Evolutionary conservation across 768 basidiomycete genomes (phyloP).

Genomic region (Lactifluus pinguis): DNA sequence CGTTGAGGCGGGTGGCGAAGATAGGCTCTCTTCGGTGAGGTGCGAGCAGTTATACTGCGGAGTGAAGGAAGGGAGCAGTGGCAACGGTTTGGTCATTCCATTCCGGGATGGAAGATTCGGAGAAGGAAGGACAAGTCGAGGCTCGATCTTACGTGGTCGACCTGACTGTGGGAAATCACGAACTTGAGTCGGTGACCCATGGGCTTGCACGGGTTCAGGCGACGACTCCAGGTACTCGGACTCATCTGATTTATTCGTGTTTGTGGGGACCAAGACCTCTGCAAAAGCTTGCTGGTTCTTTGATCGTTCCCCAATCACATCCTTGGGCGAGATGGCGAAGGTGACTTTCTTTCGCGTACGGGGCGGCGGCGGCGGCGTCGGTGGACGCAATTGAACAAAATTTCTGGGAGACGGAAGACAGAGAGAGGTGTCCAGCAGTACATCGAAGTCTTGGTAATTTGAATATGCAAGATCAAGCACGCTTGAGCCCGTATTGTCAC

Average conservation of each 20-base stretch:
- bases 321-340: conserved; percentile 3
- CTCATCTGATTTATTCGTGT: not conserved
- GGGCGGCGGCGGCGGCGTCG: conserved; percentile 2
- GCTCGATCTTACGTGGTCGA: not conserved
- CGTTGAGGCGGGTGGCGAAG: not conserved
- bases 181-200: not conserved
- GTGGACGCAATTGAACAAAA: not conserved
- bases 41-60: not conserved
- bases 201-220: not conserved
- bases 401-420: conserved; percentile 1
- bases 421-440: conserved; percentile 12
- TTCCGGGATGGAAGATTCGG: not conserved
- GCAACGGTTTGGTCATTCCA: not conserved
- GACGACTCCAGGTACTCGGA: not conserved
- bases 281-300: not conserved
- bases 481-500: not conserved
- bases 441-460: conserved; percentile 12
- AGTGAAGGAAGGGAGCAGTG: not conserved
- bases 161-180: not conserved
- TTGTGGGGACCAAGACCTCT: not conserved
- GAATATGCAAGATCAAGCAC: not conserved
- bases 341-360: conserved; percentile 14
- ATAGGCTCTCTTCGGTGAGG: not conserved
- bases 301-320: not conserved
- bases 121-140: not conserved